Evolutionary conservation across 345 rosid species (phyloP), one percentile per base, ranked within the genome.

Genomic region (Boechera divaricarpa): DNA sequence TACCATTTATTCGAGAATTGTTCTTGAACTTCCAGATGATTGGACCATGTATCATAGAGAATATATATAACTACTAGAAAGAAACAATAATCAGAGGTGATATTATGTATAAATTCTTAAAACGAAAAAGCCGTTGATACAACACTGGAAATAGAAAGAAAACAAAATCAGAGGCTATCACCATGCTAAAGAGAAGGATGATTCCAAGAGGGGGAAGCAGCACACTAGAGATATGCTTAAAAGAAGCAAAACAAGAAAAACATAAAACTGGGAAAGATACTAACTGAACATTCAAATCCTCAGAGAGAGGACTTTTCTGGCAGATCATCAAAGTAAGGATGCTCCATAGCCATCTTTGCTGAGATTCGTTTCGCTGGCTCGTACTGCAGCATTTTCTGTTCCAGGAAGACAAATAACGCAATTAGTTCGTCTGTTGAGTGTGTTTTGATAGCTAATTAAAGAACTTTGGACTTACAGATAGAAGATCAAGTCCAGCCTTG

Each of bases 271-370:
- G 24, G 18, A 47, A 28, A 63, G 35, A 45, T 38, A 28, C 57
- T 53, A 59, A 29, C 31, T 62, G n/a, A 31, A 39, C 18, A 51
- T 44, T 48, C 6, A 3, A 31, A 38, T 28, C 48, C 62, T 89
- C 82, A 92, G 48, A 89, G 91, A 39, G 28, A 4, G 7, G 81
- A 71, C 84, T 89, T 95, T 63, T 88, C 72, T 11, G 59, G 65
- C 21, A 95, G 75, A 70, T 91, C 96, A 60, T 86, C 86, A 7
- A 92, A 92, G 87, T 89, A 94, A 55, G 97, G 98, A 79, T 95
- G 99, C 52, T 90, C 96, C 98, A 92, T 88, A 28, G 99, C 97
- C 72, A 85, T 91, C 86, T 92, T 92, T 10, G 94, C 99, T 28
- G 98, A 92, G 75, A 95, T 90, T 31, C 97, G 87, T 81, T 82